Evolutionary conservation across 1,139 yeast species (phyloP).

Genomic region (Chernovozyma sophiae-reginae): DNA sequence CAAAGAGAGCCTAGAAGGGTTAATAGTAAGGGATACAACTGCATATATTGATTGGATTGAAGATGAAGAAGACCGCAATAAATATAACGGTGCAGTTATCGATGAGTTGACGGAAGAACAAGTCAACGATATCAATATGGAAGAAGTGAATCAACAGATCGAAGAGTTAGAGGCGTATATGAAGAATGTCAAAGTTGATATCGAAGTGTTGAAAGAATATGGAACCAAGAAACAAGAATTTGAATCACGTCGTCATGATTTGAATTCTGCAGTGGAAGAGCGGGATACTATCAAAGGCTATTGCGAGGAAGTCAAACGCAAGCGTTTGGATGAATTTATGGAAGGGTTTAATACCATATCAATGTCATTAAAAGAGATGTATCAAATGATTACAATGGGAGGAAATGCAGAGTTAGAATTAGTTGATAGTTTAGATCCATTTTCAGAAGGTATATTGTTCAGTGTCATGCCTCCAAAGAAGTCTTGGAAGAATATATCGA

Average conservation of each 20-base stretch:
- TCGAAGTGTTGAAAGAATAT: constrained; percentile 75
- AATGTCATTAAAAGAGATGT: constrained; percentile 89
- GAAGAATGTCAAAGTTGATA: constrained; percentile 60
- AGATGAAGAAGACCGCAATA: constrained; percentile 29
- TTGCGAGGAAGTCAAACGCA: constrained; percentile 69
- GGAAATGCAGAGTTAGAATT: constrained; percentile 97
- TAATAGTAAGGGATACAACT: constrained; percentile 51
- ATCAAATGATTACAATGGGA: constrained; percentile 98
- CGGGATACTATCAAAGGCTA: constrained; percentile 63
- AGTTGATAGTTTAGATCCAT: constrained; percentile 96
- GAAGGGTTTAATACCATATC: constrained; percentile 87
- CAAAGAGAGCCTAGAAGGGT: constrained; percentile 31
- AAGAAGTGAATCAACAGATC: constrained; percentile 49
- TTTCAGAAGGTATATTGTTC: constrained; percentile 92
- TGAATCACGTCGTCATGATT: constrained; percentile 55
- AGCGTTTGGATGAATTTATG: constrained; percentile 86
- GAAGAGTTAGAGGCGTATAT: constrained; percentile 54
- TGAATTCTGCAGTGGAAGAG: constrained; percentile 61
- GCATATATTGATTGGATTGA: constrained; percentile 49
- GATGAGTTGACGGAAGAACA: constrained; percentile 51
- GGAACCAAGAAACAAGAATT: constrained; percentile 64
- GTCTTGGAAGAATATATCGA: constrained; percentile 93
- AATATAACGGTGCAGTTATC: constrained; percentile 33
- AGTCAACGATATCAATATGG: constrained; percentile 47
- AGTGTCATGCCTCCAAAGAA: constrained; percentile 99